Percentiles rank a stretch among this genome's conserved stretches.
These are phyloP conservation scores for Thermothielavioides terrestris DNA, from an alignment of 495 filamentous ascomycete species.

Conservation along the genomic window DNA sequence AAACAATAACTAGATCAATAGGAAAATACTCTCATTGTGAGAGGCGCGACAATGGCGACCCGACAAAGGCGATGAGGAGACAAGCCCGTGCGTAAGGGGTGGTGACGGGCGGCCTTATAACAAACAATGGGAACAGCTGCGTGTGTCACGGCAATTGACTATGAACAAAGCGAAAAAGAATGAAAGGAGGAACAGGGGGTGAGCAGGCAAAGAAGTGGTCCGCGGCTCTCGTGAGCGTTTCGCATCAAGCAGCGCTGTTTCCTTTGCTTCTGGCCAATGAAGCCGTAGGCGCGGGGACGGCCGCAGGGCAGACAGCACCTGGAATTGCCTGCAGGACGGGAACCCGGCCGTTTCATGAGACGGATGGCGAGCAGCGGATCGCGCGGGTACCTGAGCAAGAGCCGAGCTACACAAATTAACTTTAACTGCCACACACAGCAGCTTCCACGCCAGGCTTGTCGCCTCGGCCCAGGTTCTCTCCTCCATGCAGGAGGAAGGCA, in stretches of 20 bases:
- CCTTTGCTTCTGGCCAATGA: slow-evolving; percentile 26
- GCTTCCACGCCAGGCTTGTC: background rate
- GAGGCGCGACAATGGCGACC: slow-evolving; percentile 12
- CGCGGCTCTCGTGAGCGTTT: slow-evolving; percentile 20
- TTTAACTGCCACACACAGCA: background rate
- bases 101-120: slow-evolving; percentile 11
- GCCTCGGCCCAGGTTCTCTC: background rate
- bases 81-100: background rate
- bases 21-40: slow-evolving; percentile 10
- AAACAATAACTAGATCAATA: slow-evolving; percentile 15
- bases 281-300: slow-evolving; percentile 22
- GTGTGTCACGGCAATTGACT: background rate
- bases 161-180: slow-evolving; percentile 4
- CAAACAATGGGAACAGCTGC: slow-evolving; percentile 10
- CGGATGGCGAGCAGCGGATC: slow-evolving; percentile 5
- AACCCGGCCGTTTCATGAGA: slow-evolving; percentile 17
- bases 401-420: background rate
- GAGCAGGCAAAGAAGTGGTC: slow-evolving; percentile 16
- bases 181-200: slow-evolving; percentile 6
- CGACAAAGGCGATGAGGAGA: no score
- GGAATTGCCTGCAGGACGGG: no score
- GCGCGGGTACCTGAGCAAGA: slow-evolving; percentile 2
- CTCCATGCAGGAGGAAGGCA: background rate
- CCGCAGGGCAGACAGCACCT: slow-evolving; percentile 11
- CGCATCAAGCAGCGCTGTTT: slow-evolving; percentile 25